Conservation (phyloP, 768 basidiomycete genomes). For the Trametes punicea region DNA sequence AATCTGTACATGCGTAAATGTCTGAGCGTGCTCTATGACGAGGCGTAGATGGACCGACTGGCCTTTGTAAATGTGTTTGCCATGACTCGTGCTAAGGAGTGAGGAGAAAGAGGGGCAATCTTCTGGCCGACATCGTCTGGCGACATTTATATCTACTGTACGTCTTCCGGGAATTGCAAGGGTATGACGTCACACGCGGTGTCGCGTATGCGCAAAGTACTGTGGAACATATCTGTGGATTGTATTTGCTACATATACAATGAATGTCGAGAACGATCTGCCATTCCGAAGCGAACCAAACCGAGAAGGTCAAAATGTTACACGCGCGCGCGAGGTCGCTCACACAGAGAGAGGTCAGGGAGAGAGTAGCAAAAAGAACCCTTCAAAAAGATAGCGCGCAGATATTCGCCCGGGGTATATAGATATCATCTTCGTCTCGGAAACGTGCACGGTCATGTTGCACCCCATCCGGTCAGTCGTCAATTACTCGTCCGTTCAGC, state of each 20-base stretch:
- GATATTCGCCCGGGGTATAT: conserved; percentile 6
- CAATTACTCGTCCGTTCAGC: neutral
- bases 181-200: conserved; percentile 3
- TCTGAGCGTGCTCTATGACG: neutral
- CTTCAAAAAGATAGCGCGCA: too few species aligned
- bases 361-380: too few species aligned
- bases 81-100: neutral
- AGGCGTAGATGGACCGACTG: neutral
- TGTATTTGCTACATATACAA: conserved; percentile 20
- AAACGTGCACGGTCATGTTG: neutral
- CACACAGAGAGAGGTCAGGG: too few species aligned
- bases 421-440: neutral
- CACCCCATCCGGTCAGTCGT: neutral
- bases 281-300: too few species aligned
- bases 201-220: neutral
- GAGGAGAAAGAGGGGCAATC: neutral
- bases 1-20: conserved; percentile 13
- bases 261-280: neutral
- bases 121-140: neutral
- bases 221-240: neutral
- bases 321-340: too few species aligned
- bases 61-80: conserved; percentile 4
- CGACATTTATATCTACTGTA: neutral
- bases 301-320: too few species aligned
- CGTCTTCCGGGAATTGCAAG: neutral